Evolutionary conservation across 2,329 filamentous ascomycete genomes (phyloP).

Genomic region (Claviceps sp.): DNA sequence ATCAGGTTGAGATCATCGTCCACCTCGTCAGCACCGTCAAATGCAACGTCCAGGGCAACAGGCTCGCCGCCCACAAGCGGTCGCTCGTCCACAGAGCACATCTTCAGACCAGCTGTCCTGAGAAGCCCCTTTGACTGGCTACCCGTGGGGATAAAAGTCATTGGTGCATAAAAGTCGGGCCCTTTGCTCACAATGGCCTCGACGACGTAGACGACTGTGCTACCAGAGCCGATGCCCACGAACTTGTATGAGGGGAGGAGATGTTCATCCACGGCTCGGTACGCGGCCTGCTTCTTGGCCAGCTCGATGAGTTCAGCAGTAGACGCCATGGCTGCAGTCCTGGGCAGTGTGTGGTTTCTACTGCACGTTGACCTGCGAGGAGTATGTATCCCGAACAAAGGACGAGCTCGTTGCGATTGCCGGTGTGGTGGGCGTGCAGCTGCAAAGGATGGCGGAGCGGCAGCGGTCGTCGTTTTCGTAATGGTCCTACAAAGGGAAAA

Average conservation of each 20-base stretch:
- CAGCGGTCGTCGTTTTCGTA: background rate
- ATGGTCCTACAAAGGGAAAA: background rate
- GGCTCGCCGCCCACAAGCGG: slow-evolving; percentile 31
- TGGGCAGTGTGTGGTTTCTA: background rate
- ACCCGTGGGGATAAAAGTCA: slow-evolving; percentile 85
- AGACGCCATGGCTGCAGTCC: slow-evolving; percentile 22
- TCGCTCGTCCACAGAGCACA: slow-evolving; percentile 66
- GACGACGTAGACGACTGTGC: slow-evolving; percentile 74
- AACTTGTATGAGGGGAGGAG: slow-evolving; percentile 49
- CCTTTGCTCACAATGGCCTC: slow-evolving; percentile 60
- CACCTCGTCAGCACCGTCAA: slow-evolving; percentile 95
- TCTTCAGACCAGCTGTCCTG: slow-evolving; percentile 59
- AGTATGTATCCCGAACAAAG: background rate
- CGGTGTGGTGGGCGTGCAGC: background rate
- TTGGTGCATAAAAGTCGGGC: slow-evolving; percentile 38
- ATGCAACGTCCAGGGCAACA: slow-evolving; percentile 68
- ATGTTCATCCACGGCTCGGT: slow-evolving; percentile 60
- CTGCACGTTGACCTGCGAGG: background rate
- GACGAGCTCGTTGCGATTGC: background rate
- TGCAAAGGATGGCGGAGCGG: background rate
- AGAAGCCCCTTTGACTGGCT: slow-evolving; percentile 85
- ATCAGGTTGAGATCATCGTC: slow-evolving; percentile 92
- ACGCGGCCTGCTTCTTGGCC: slow-evolving; percentile 64
- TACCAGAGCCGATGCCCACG: slow-evolving; percentile 70
- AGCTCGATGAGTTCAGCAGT: slow-evolving; percentile 42